These are phyloP conservation scores for Cyberlindnera misumaiensis DNA, from an alignment of 805 yeast genomes.

Conservation along the genomic window DNA sequence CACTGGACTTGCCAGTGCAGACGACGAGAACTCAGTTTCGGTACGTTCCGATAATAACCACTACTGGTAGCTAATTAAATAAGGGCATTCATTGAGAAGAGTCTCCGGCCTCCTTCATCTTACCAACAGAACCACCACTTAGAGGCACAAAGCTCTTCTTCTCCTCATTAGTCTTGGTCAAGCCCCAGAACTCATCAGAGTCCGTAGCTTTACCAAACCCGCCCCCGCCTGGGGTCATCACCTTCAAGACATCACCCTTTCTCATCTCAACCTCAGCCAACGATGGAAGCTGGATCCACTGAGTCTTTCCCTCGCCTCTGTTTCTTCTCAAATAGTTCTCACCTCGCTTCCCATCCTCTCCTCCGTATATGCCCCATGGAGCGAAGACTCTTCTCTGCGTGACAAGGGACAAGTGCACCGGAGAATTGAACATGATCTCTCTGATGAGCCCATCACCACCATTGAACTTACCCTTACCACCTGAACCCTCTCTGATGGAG, in stretches of 20 bases:
- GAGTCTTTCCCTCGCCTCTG: conserved; percentile 24
- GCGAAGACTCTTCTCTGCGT: conserved; percentile 48
- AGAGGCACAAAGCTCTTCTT: conserved; percentile 15
- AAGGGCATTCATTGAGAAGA: conserved; percentile 20
- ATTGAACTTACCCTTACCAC: conserved; percentile 39
- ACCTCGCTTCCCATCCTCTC: conserved; percentile 45
- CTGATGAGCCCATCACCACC: conserved; percentile 50
- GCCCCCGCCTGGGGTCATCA: conserved; percentile 40
- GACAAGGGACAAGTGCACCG: conserved; percentile 36
- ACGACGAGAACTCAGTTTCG: too few relatives aligned
- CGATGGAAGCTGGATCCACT: conserved; percentile 29
- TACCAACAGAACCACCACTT: conserved; percentile 19
- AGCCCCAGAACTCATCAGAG: conserved; percentile 20
- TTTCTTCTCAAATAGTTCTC: conserved; percentile 30
- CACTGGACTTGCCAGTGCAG: too few relatives aligned
- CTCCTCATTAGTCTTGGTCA: conserved; percentile 8
- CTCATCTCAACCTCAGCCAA: conserved; percentile 29
- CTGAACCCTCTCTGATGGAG: conserved; percentile 37
- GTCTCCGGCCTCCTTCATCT: conserved; percentile 11
- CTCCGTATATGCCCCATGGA: conserved; percentile 52
- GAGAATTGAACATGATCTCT: conserved; percentile 38
- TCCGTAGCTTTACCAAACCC: conserved; percentile 33
- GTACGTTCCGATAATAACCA: too few relatives aligned
- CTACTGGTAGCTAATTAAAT: too few relatives aligned
- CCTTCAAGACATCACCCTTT: conserved; percentile 32